Conservation (phyloP, 352 stramenopile species). For the Phytophthora niederhauseri region DNA sequence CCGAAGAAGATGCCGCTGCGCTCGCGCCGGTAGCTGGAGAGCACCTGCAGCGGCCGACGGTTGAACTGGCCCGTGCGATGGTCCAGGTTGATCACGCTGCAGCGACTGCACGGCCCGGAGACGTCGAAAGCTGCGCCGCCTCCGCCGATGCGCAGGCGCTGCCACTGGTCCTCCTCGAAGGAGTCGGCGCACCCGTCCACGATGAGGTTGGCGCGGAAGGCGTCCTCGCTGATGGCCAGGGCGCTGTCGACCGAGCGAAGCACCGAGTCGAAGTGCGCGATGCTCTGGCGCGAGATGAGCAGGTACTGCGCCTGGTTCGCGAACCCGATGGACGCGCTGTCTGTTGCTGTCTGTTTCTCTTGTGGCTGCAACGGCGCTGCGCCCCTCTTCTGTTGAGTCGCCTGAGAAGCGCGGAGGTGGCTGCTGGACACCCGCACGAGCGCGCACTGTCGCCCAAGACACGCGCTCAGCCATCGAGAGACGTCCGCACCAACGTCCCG, state of each 20-base stretch:
- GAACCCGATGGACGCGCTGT: slow-evolving; percentile 62
- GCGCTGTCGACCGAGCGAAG: slow-evolving; percentile 35
- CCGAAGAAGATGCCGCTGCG: slow-evolving; percentile 85
- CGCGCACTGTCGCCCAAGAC: slow-evolving; percentile 61
- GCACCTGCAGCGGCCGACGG: slow-evolving; percentile 64
- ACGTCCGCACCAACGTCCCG: slow-evolving; percentile 54
- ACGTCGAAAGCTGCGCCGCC: slow-evolving; percentile 52
- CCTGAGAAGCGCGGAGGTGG: slow-evolving; percentile 44
- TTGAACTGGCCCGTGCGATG: slow-evolving; percentile 61
- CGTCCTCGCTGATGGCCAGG: slow-evolving; percentile 58
- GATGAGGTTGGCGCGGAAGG: slow-evolving; percentile 78
- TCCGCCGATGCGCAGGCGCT: slow-evolving; percentile 40
- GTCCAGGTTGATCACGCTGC: slow-evolving; percentile 88
- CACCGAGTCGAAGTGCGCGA: slow-evolving; percentile 55
- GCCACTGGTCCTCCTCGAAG: slow-evolving; percentile 85
- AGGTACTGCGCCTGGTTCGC: slow-evolving; percentile 78
- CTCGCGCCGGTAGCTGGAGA: slow-evolving; percentile 77
- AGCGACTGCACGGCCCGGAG: slow-evolving; percentile 74
- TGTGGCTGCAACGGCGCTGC: background rate
- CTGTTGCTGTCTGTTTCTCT: background rate
- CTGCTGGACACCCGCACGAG: slow-evolving; percentile 70
- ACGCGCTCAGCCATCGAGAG: slow-evolving; percentile 69
- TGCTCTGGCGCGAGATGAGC: slow-evolving; percentile 63
- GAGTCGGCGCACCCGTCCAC: slow-evolving; percentile 62
- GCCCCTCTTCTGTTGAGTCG: slow-evolving; percentile 11